These are phyloP conservation scores for Pichia cephalocereana DNA, from an alignment of 805 yeast genomes.

Conservation along the genomic window DNA sequence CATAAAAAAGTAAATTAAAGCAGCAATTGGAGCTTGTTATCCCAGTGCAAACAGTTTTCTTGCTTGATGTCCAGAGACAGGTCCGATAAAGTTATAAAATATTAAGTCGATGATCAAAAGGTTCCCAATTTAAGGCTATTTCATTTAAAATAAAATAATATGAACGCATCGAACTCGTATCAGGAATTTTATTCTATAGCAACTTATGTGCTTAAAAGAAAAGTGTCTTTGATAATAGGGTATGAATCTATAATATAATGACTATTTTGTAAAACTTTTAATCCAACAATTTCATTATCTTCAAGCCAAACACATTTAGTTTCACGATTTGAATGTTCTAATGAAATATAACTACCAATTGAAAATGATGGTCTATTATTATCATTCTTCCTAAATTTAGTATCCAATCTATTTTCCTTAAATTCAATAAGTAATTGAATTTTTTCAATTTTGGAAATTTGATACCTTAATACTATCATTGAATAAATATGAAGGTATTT, in stretches of 20 bases:
- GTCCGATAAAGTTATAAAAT: too few relatives aligned
- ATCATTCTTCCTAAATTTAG: background rate
- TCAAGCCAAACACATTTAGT: conserved; percentile 4
- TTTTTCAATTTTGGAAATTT: too few relatives aligned
- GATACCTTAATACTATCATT: background rate
- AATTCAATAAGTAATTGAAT: background rate
- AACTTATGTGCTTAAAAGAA: background rate
- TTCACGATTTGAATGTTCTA: background rate
- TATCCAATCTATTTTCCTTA: conserved; percentile 2
- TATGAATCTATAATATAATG: conserved; percentile 3
- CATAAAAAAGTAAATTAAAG: too few relatives aligned
- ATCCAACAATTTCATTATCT: conserved; percentile 4
- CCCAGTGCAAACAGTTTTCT: too few relatives aligned
- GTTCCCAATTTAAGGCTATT: too few relatives aligned
- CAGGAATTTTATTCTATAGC: too few relatives aligned
- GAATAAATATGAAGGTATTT: conserved; percentile 2
- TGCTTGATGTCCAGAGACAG: too few relatives aligned
- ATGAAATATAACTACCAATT: background rate
- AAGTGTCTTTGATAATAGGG: background rate
- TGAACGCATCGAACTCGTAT: too few relatives aligned
- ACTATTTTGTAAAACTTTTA: background rate
- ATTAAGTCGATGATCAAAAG: too few relatives aligned
- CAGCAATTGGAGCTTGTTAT: too few relatives aligned
- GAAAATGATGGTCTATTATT: conserved; percentile 3
- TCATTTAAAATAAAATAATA: too few relatives aligned